Evolutionary conservation across 306 rosid species (phyloP), one percentile per base, ranked within the genome.

Genomic region (Ziziphus jujuba): DNA sequence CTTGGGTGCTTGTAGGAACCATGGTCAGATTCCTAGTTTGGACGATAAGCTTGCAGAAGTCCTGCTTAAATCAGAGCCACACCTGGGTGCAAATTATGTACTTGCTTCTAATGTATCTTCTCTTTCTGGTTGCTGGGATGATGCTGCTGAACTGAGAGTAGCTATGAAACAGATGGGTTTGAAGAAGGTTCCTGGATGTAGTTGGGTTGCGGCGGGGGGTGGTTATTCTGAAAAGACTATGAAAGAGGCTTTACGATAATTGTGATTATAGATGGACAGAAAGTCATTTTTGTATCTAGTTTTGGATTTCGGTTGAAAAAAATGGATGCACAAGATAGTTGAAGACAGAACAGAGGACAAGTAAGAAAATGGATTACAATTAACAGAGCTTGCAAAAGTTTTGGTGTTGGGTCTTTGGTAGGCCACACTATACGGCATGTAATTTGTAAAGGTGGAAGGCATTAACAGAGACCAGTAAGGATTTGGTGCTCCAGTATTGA

Each of bases 101-200:
- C 86, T 84, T 64, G 68, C 81, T 33, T 84, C 89, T n/a, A 80
- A 65, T 75, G 63, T 84, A 25, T 84, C 77, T 35, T 82, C 84
- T 21, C 67, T 66, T 17, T 69, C 78, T 57, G 80, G 77, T 75
- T 71, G 76, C 23, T 84, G 84, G 84, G 66, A 77, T 62, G 81
- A 77, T 70, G 87, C 85, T 59, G 82, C 65, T 72, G 80, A 80
- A 60, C 71, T 82, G 79, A 77, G 90, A 58, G 49, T 78, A 16
- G 74, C 79, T 79, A 87, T 87, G 93, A 80, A 78, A 69, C 77
- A 38, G 66, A 84, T 73, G 67, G 84, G 90, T 51, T 72, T 82
- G 79, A 73, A 36, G 76, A 87, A 84, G 72, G 55, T 25, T 63
- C 87, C 88, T 23, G 93, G 90, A 34, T 73, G 83, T 72, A 87